Evolutionary conservation across 257 asterid genomes (phyloP), one percentile per base, ranked within the genome.

Genomic region (Echites panduratus): DNA sequence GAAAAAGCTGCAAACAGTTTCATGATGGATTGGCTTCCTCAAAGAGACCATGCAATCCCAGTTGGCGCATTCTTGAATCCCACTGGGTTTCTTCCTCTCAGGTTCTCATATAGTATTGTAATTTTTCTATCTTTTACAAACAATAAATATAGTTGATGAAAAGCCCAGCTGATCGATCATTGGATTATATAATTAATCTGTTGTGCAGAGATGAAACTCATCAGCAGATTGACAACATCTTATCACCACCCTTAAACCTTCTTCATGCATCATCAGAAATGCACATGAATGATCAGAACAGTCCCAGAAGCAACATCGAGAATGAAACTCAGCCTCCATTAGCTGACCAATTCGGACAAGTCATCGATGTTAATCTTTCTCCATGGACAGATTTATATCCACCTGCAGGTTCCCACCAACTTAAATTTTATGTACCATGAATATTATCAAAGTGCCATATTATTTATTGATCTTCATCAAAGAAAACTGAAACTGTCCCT

Each of bases 1-100:
- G 40, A 84, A 5, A 82, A 84, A 54, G 83, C 79, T 72, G 38
- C 79, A 20, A 86, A n/a, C 62, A 67, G 77, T 49, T 66, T 49
- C 74, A 77, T 84, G 26, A 48, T 88, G 79, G 93, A 89, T 50
- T 88, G 96, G 97, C 78, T 88, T 65, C 95, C 96, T 38, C 89
- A 85, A 8, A 86, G 90, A 68, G 93, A 87, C 72, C 88, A 95
- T 43, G 89, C 89, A 66, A 86, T 76, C 54, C 93, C 91, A 75
- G 80, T 86, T 72, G 88, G 85, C 75, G 38, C 38, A 32, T 91
- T 89, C 85, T 80, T 92, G 85, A 92, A 87, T 73, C 83, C 90
- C 20, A 87, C 85, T 69, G 90, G 89, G 56, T 82, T 87, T 61
- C 84, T 94, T 56, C 91, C 96, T 1, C 58, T 85, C 17, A 87